Evolutionary conservation across 129 eudicot species (phyloP).

Genomic region (Scalesia atractyloides): DNA sequence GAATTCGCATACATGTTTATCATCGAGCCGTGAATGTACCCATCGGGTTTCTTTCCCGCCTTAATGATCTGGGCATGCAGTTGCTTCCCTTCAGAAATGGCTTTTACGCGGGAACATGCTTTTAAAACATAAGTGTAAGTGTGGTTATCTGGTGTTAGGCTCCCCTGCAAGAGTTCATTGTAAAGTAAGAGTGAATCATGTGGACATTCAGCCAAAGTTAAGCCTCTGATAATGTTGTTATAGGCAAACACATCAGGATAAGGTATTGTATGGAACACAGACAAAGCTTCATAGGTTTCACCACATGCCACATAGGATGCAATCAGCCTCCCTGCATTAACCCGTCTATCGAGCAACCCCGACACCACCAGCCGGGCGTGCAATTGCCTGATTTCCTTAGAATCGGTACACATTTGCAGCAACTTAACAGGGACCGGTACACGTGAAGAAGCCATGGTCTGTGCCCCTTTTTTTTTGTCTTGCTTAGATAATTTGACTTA

Average conservation of each 20-base stretch:
- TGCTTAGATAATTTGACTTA: constrained; percentile 15
- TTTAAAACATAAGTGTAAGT: constrained; percentile 50
- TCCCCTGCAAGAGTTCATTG: constrained; percentile 33
- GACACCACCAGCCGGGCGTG: constrained; percentile 36
- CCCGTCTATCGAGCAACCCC: constrained; percentile 36
- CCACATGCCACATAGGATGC: constrained; percentile 38
- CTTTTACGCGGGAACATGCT: constrained; percentile 50
- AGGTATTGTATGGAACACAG: constrained; percentile 34
- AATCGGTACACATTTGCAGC: constrained; percentile 38
- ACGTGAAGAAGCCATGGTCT: constrained; percentile 20
- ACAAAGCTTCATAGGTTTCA: constrained; percentile 34
- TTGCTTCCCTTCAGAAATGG: constrained; percentile 44
- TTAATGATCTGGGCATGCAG: constrained; percentile 52
- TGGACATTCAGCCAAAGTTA: constrained; percentile 29
- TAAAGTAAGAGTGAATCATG: constrained; percentile 38
- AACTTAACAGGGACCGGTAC: constrained; percentile 28
- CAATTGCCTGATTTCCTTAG: constrained; percentile 35
- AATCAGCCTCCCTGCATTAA: constrained; percentile 39
- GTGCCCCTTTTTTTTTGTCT: constrained; percentile 6
- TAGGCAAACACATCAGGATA: constrained; percentile 48
- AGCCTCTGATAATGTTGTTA: constrained; percentile 49
- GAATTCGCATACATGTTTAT: constrained; percentile 44
- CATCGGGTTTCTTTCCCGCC: constrained; percentile 36
- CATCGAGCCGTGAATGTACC: constrained; percentile 36
- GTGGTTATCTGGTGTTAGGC: constrained; percentile 40